Evolutionary conservation across 805 yeast genomes (phyloP).

Genomic region (Metschnikowia kunwiensis): DNA sequence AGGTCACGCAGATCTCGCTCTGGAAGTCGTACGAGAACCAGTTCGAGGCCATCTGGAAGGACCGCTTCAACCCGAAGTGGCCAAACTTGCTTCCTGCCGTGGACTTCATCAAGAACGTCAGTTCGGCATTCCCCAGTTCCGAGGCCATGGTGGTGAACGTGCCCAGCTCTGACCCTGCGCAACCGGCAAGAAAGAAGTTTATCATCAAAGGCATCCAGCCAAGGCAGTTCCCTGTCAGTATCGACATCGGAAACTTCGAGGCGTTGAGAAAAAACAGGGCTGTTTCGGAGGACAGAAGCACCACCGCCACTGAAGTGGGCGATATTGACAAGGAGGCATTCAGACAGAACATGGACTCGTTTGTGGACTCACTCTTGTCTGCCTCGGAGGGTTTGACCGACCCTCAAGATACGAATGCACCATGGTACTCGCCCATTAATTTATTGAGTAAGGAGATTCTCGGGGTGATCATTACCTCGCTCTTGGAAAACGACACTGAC

Average conservation of each 20-base stretch:
- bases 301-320: constrained; percentile 26
- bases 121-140: constrained; percentile 81
- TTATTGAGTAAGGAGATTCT: constrained; percentile 33
- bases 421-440: constrained; percentile 28
- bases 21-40: constrained; percentile 94
- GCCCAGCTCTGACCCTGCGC: constrained; percentile 28
- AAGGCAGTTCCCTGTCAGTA: constrained; percentile 53
- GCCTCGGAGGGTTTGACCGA: constrained; percentile 22
- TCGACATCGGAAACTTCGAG: constrained; percentile 43
- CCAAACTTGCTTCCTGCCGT: constrained; percentile 77
- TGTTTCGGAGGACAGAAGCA: constrained; percentile 18
- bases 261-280: constrained; percentile 29
- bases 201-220: constrained; percentile 95
- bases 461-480: constrained; percentile 27
- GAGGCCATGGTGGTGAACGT: constrained; percentile 87
- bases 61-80: constrained; percentile 25
- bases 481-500: constrained; percentile 26
- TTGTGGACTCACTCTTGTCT: constrained; percentile 24
- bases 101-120: constrained; percentile 92
- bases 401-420: constrained; percentile 16
- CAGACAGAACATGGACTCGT: constrained; percentile 24
- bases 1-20: constrained; percentile 89
- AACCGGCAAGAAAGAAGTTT: constrained; percentile 64
- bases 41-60: constrained; percentile 64
- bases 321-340: constrained; percentile 35